These are phyloP conservation scores for Cocos nucifera DNA, from an alignment of 176 grass and related monocot species.

Conservation along the genomic window DNA sequence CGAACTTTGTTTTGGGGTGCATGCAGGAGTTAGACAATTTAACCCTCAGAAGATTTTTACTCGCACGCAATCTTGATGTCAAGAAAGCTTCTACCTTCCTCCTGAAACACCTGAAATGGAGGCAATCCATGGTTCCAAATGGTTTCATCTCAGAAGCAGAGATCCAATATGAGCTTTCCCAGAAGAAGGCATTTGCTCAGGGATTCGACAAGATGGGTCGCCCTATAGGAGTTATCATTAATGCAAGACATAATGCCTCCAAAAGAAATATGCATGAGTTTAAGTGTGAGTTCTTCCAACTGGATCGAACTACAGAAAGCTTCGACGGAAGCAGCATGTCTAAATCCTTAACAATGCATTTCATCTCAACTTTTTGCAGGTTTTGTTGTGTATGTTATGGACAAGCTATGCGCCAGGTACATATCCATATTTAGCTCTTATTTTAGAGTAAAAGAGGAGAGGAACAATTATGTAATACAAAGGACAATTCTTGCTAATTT, in stretches of 20 bases:
- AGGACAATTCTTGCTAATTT: too few species aligned
- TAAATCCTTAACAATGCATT: too few species aligned
- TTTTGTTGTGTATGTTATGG: conserved; percentile 8
- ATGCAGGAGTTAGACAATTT: conserved; percentile 64
- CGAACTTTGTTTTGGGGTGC: neutral
- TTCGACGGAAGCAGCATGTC: too few species aligned
- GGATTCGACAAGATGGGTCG: conserved; percentile 40
- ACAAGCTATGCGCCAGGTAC: conserved; percentile 10
- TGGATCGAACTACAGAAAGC: too few species aligned
- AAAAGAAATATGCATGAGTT: conserved; percentile 53
- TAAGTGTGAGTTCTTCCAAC: conserved; percentile 23
- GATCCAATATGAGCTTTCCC: conserved; percentile 38
- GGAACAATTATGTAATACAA: too few species aligned
- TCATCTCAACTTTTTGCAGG: neutral
- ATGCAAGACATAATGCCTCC: conserved; percentile 28
- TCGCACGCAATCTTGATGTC: conserved; percentile 35
- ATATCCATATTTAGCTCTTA: neutral
- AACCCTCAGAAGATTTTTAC: conserved; percentile 48
- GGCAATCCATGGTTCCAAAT: conserved; percentile 32
- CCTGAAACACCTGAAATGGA: conserved; percentile 65
- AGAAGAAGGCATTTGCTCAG: conserved; percentile 45
- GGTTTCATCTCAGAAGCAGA: conserved; percentile 30
- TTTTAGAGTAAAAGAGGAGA: too few species aligned
- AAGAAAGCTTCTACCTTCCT: conserved; percentile 50
- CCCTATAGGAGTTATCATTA: conserved; percentile 34